Conservation (phyloP, 2,329 filamentous ascomycete genomes). For the Lojkania enalia region DNA sequence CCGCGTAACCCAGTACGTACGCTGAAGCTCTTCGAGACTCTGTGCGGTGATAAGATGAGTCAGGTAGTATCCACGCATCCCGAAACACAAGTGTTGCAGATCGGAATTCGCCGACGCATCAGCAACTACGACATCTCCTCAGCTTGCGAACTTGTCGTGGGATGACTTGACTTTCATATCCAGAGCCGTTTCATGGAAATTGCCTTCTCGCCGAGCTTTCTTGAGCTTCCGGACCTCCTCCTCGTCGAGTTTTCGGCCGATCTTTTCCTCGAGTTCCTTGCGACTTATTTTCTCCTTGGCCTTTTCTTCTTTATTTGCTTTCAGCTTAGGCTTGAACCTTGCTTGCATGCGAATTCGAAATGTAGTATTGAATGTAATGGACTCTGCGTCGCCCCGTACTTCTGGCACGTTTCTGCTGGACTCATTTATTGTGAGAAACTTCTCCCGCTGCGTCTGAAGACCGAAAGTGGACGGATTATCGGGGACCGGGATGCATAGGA, state of each 20-base stretch:
- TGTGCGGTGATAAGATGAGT: too few relatives aligned
- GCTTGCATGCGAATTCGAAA: slow-evolving; percentile 91
- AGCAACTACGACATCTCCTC: background rate
- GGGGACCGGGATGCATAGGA: slow-evolving; percentile 64
- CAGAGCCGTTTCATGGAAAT: slow-evolving; percentile 85
- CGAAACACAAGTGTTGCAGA: background rate
- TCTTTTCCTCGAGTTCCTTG: slow-evolving; percentile 80
- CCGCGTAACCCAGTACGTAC: too few relatives aligned
- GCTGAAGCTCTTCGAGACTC: too few relatives aligned
- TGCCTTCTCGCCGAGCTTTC: slow-evolving; percentile 79
- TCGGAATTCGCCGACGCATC: background rate
- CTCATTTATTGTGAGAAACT: slow-evolving; percentile 64
- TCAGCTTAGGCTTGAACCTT: slow-evolving; percentile 82
- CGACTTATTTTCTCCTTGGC: slow-evolving; percentile 82
- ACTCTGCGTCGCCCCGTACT: slow-evolving; percentile 74
- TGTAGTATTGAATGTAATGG: slow-evolving; percentile 69
- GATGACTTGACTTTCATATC: slow-evolving; percentile 90
- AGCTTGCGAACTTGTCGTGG: slow-evolving; percentile 50
- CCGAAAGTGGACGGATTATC: slow-evolving; percentile 73
- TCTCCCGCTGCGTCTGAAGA: slow-evolving; percentile 72
- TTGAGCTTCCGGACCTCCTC: slow-evolving; percentile 85
- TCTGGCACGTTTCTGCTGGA: slow-evolving; percentile 55
- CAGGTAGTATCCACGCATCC: background rate
- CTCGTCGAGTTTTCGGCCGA: slow-evolving; percentile 75
- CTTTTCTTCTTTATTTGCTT: slow-evolving; percentile 80